These are phyloP conservation scores for Cicer pinnatifidum DNA, from an alignment of 306 rosid species.

Conservation along the genomic window DNA sequence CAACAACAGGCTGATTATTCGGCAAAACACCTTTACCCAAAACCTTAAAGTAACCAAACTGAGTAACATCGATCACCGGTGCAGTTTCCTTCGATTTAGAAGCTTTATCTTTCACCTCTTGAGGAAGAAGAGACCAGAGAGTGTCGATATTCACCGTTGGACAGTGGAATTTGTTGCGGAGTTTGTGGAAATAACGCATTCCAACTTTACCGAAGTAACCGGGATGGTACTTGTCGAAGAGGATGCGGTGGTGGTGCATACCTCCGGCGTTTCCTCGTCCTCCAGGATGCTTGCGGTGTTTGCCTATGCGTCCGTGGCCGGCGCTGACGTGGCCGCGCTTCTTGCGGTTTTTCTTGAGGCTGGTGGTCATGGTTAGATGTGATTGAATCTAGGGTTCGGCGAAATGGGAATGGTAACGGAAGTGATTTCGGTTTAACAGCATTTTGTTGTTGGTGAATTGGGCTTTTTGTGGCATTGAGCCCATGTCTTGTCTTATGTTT, in stretches of 20 bases:
- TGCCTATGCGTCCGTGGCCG: constrained; percentile 54
- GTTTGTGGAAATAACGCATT: constrained; percentile 35
- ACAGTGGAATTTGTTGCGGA: constrained; percentile 28
- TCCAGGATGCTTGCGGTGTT: constrained; percentile 59
- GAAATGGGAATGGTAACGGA: neutral
- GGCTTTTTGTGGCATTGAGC: too few relatives aligned
- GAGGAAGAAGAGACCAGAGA: constrained; percentile 77
- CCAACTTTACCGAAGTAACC: constrained; percentile 52
- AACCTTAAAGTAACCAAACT: constrained; percentile 74
- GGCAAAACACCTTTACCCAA: constrained; percentile 75
- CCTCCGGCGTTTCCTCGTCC: constrained; percentile 51
- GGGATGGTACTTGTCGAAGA: constrained; percentile 55
- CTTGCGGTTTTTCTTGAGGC: constrained; percentile 87
- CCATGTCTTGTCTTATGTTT: too few relatives aligned
- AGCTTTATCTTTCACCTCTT: constrained; percentile 69
- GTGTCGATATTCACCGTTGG: constrained; percentile 68
- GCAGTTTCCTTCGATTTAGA: constrained; percentile 56
- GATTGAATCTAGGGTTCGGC: constrained; percentile 36
- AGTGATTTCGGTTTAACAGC: too few relatives aligned
- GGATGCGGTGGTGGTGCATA: constrained; percentile 53
- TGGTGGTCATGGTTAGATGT: constrained; percentile 56
- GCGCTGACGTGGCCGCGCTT: constrained; percentile 92
- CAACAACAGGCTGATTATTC: constrained; percentile 59
- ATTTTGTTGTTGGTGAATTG: too few relatives aligned
- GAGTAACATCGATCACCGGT: constrained; percentile 70